Evolutionary conservation across 1,284 basidiomycete species (phyloP), one percentile per base, ranked within the genome.

Genomic region (Melampsora occidentalis): DNA sequence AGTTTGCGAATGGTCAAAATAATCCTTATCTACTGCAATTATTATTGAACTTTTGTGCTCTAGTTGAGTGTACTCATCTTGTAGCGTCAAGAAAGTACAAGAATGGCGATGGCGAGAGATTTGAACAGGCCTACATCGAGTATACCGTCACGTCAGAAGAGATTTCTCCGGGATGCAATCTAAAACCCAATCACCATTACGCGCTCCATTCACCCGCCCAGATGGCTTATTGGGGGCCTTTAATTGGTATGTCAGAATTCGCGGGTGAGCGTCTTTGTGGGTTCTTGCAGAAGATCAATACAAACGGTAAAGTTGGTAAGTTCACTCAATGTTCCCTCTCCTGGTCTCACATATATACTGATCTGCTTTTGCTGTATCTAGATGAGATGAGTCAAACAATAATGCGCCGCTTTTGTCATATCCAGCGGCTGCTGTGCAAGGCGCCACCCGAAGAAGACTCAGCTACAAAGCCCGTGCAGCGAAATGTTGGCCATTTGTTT

Each of bases 121-220:
- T 72, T 51, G 7, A 35, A 7, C n/a, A n/a, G 10, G 39, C 31
- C 48, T 72, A 65, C 28, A 2, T 10, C 6, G 48, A 53, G 3
- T 64, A 64, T 14, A 33, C 25, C 4, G 4, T n/a, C 1, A 63
- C 48, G 7, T 46, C 53, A 6, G 20, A 49, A 20, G 10, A 33
- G 1, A n/a, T 51, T n/a, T 64, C 35, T 35, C 14, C 33, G 14
- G 31, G 33, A 9, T 42, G 48, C 5, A 72, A 64, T 12, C 20
- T 51, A 3, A 35, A 64, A 31, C 61, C 35, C 31, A 72, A 64
- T 48, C 70, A 72, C 28, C 61, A 72, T 64, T 72, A 48, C 64
- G 39, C 28, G 10, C 18, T 63, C 18, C 69, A 71, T 49, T 22
- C 42, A 25, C 22, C 62, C 9, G 28, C 51, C 6, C 22, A 72